Percentiles rank a stretch among this genome's conserved stretches.
Conservation (phyloP, 2,329 filamentous ascomycete genomes). For the Aspergillus phoenicis region DNA sequence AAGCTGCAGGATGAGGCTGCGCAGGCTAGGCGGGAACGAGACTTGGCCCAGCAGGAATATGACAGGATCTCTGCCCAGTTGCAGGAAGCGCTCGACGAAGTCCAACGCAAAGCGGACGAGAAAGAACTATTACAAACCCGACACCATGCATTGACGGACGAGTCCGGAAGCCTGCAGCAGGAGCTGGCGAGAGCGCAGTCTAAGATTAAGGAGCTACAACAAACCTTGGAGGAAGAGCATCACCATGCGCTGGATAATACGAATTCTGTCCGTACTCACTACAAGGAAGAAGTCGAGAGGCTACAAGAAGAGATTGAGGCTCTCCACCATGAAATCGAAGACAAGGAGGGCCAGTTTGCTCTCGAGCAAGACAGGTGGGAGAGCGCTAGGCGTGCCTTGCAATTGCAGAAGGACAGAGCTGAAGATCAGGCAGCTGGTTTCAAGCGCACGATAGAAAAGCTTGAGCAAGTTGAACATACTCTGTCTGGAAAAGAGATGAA, state of each 20-base stretch:
- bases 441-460: conserved; percentile 69
- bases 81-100: conserved; percentile 60
- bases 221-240: conserved; percentile 56
- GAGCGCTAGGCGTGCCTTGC: conserved; percentile 64
- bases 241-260: conserved; percentile 63
- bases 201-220: conserved; percentile 51
- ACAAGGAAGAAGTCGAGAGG: conserved; percentile 58
- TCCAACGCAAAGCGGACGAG: conserved; percentile 61
- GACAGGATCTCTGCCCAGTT: conserved; percentile 50
- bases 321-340: conserved; percentile 65
- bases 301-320: conserved; percentile 61
- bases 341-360: conserved; percentile 70
- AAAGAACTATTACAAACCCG: conserved; percentile 70
- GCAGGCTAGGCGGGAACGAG: conserved; percentile 45
- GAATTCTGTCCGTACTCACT: conserved; percentile 59
- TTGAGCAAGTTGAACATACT: conserved; percentile 68
- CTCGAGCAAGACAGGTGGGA: conserved; percentile 75
- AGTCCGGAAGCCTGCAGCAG: conserved; percentile 67
- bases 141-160: conserved; percentile 66
- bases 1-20: conserved; percentile 49
- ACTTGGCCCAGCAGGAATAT: conserved; percentile 50
- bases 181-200: conserved; percentile 58
- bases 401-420: conserved; percentile 66
- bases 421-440: conserved; percentile 69
- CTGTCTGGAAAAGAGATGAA: conserved; percentile 69